Percentiles rank a stretch among this genome's conserved stretches.
Evolutionary conservation across 2,329 filamentous ascomycete species (phyloP).

Genomic region (Botryotinia globosa): DNA sequence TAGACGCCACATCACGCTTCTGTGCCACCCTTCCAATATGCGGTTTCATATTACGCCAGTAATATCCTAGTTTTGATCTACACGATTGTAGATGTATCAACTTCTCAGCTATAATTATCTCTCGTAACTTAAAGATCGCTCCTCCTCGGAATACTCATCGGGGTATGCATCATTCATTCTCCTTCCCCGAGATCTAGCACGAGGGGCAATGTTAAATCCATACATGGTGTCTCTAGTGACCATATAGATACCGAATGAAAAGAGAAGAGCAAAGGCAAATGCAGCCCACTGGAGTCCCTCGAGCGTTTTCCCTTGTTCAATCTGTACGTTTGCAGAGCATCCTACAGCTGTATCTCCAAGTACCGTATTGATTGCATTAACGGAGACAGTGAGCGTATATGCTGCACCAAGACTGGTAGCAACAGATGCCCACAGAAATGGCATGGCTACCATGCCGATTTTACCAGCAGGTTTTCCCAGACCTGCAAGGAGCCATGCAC

Average conservation of each 20-base stretch:
- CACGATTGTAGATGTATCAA: not conserved
- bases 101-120: not conserved
- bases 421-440: conserved; percentile 11
- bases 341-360: not conserved
- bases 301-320: conserved; percentile 7
- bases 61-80: not conserved
- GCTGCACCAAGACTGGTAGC: conserved; percentile 11
- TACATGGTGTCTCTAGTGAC: conserved; percentile 14
- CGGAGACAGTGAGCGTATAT: conserved; percentile 5
- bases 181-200: conserved; percentile 6
- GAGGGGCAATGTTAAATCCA: conserved; percentile 13
- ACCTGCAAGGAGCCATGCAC: conserved; percentile 16
- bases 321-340: conserved; percentile 10
- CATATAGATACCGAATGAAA: conserved; percentile 14
- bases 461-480: conserved; percentile 1
- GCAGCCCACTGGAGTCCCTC: conserved; percentile 14
- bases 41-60: not conserved
- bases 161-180: conserved; percentile 5
- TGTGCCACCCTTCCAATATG: not conserved
- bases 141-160: conserved; percentile 1
- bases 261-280: conserved; percentile 10
- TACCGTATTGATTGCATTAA: conserved; percentile 16
- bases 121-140: conserved; percentile 4
- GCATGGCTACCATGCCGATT: conserved; percentile 2
- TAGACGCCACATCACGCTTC: not conserved